These are phyloP conservation scores for Condylostoma magnum DNA, from an alignment of 169 alveolate species.

Conservation along the genomic window DNA sequence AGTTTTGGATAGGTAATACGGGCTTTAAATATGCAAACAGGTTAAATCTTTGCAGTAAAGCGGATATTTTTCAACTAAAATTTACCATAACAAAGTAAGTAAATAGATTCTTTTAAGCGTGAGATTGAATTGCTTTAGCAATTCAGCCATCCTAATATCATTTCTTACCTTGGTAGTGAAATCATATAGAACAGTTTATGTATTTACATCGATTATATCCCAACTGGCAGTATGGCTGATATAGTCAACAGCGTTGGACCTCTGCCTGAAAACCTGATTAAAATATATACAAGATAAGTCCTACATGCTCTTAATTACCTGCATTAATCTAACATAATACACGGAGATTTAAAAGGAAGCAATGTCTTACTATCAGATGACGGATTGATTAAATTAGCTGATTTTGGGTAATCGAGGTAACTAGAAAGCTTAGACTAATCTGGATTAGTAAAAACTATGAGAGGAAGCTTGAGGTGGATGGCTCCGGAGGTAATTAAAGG, in stretches of 20 bases:
- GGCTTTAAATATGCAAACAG: constrained; percentile 13
- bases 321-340: constrained; percentile 34
- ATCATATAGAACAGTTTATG: constrained; percentile 1
- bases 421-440: constrained; percentile 2
- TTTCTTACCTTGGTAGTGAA: constrained; percentile 15
- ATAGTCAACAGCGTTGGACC: constrained; percentile 26
- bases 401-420: constrained; percentile 43
- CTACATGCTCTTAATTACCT: constrained; percentile 40
- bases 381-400: constrained; percentile 77
- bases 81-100: background rate
- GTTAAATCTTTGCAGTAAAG: constrained; percentile 41
- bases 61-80: background rate
- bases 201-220: constrained; percentile 40
- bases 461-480: constrained; percentile 89
- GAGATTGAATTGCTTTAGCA: constrained; percentile 18
- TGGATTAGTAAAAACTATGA: constrained; percentile 25
- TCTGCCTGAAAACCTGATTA: constrained; percentile 31
- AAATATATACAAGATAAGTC: constrained; percentile 31
- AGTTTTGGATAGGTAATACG: constrained; percentile 13
- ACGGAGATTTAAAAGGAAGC: constrained; percentile 78
- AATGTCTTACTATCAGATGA: constrained; percentile 73
- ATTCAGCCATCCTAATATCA: constrained; percentile 2
- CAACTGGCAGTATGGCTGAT: constrained; percentile 41
- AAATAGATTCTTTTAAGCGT: background rate
- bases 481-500: constrained; percentile 84